These are phyloP conservation scores for Cercospora sp. DNA, from an alignment of 2,329 filamentous ascomycete species.

Conservation along the genomic window DNA sequence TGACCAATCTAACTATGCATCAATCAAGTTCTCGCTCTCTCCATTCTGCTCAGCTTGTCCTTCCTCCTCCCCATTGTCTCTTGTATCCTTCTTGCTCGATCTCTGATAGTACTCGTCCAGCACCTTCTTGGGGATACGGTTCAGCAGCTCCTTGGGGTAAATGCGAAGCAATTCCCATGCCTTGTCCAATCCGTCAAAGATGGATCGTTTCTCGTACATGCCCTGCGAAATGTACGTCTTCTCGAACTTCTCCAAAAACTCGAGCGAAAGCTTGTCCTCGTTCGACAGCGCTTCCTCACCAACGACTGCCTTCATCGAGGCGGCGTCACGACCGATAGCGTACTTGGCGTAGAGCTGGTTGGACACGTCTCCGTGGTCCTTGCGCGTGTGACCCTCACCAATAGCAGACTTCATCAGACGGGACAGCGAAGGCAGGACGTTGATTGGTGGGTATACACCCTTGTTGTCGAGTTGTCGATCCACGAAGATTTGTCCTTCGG, in stretches of 20 bases:
- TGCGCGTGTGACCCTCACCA: constrained; percentile 92
- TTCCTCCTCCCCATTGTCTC: constrained; percentile 47
- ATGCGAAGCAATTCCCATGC: constrained; percentile 96
- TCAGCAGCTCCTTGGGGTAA: constrained; percentile 96
- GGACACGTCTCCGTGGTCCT: constrained; percentile 96
- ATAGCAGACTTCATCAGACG: constrained; percentile 99
- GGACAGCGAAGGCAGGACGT: constrained; percentile 94
- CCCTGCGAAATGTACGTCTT: constrained; percentile 90
- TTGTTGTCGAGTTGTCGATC: constrained; percentile 94
- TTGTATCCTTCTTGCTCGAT: constrained; percentile 45
- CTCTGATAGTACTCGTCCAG: constrained; percentile 55
- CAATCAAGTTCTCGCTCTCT: constrained; percentile 33
- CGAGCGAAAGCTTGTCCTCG: constrained; percentile 95
- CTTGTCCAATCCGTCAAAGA: constrained; percentile 91
- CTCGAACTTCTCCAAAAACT: constrained; percentile 99
- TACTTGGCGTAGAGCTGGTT: constrained; percentile 99
- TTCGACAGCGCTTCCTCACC: constrained; percentile 94
- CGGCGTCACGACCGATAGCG: constrained; percentile 96
- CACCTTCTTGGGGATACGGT: constrained; percentile 66
- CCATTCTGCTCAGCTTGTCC: constrained; percentile 35
- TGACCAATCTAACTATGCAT: constrained; percentile 23
- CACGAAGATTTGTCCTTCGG: constrained; percentile 97
- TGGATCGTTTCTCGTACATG: constrained; percentile 85
- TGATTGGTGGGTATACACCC: constrained; percentile 97
- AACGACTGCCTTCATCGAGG: constrained; percentile 98